phyloP scores from a whole-genome alignment of 108 stramenopile species.

The Hondaea fermentalgiana region DNA sequence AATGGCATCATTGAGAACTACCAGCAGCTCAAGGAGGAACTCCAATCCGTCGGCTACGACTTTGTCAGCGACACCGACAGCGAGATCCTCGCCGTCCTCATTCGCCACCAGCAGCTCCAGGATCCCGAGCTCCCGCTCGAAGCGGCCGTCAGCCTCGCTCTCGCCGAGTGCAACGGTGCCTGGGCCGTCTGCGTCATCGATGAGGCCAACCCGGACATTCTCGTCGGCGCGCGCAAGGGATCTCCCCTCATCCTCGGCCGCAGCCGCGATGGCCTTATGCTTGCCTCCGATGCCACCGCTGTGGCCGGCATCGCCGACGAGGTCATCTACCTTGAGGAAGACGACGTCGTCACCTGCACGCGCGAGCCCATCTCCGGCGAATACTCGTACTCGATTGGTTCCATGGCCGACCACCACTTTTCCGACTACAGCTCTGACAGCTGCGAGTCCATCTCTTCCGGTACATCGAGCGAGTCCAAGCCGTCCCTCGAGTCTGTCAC shows the following conservation, averaged over 20 bases:
- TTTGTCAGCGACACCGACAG: conserved; percentile 91
- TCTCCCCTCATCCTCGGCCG: conserved; percentile 94
- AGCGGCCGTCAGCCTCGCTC: conserved; percentile 74
- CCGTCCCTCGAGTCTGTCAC: neutral
- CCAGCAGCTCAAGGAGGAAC: conserved; percentile 71
- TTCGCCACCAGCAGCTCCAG: conserved; percentile 63
- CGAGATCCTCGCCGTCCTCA: conserved; percentile 94
- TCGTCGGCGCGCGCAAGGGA: conserved; percentile 93
- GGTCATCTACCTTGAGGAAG: conserved; percentile 70
- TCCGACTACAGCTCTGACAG: conserved; percentile 9
- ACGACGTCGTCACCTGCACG: neutral
- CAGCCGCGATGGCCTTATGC: conserved; percentile 73
- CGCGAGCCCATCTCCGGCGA: neutral
- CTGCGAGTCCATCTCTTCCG: neutral
- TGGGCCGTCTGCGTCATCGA: conserved; percentile 80
- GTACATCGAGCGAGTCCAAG: neutral
- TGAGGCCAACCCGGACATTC: conserved; percentile 68
- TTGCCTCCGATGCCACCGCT: conserved; percentile 92
- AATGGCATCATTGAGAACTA: conserved; percentile 94
- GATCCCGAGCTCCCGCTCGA: conserved; percentile 31
- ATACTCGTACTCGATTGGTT: neutral
- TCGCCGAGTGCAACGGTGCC: conserved; percentile 73
- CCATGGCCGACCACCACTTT: neutral
- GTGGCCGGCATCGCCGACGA: conserved; percentile 96
- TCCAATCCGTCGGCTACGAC: conserved; percentile 64